Evolutionary conservation across 2,329 filamentous ascomycete genomes (phyloP).

Genomic region (Lecanicillium sp.): DNA sequence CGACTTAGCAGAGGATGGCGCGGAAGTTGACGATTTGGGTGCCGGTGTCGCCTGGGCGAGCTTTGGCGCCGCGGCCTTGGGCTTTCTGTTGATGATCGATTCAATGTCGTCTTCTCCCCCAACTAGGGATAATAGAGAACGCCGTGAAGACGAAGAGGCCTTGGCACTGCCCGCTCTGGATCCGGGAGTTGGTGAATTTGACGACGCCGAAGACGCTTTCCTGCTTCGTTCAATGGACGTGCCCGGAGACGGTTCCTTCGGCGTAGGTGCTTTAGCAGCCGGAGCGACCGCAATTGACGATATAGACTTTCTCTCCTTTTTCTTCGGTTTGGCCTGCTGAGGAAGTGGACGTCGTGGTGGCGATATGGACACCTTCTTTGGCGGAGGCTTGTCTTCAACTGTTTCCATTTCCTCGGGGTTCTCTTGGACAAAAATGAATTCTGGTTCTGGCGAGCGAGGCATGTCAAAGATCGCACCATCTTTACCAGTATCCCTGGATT

Average conservation of each 20-base stretch:
- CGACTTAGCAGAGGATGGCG: not conserved
- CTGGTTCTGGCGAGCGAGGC: too few relatives aligned
- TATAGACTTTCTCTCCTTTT: not conserved
- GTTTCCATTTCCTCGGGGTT: not conserved
- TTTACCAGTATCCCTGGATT: too few relatives aligned
- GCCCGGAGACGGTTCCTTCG: not conserved
- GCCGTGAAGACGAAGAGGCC: conserved; percentile 3
- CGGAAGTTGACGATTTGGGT: not conserved
- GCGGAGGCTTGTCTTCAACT: not conserved
- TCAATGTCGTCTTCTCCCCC: conserved; percentile 11
- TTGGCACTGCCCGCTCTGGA: not conserved
- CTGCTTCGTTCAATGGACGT: too few relatives aligned
- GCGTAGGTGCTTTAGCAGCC: not conserved
- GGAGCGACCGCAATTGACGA: not conserved
- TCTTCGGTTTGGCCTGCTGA: not conserved
- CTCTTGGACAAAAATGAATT: not conserved
- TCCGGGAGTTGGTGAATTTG: not conserved
- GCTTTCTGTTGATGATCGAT: not conserved
- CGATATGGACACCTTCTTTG: not conserved
- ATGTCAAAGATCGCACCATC: too few relatives aligned
- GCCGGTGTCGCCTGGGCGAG: not conserved
- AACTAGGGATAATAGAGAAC: conserved; percentile 12
- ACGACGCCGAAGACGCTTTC: not conserved
- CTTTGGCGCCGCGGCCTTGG: not conserved
- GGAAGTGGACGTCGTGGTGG: not conserved